Conservation (phyloP, 257 asterid species). For the Solanum dulcamara region DNA sequence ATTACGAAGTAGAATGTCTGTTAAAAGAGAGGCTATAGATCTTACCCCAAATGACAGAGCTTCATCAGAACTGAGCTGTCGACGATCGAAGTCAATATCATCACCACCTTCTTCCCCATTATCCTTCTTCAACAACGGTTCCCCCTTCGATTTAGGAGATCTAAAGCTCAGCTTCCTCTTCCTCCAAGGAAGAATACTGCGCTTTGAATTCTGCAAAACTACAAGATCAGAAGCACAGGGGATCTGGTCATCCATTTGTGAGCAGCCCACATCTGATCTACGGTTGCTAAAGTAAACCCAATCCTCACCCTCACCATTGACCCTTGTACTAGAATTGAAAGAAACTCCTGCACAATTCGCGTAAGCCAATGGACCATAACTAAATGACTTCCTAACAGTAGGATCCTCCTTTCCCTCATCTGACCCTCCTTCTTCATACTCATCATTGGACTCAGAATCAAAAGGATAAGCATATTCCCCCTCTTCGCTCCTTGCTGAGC, state of each 20-base stretch:
- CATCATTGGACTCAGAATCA: slow-evolving; percentile 66
- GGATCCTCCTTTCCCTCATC: slow-evolving; percentile 54
- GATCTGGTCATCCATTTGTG: slow-evolving; percentile 26
- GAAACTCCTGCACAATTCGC: slow-evolving; percentile 69
- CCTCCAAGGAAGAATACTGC: slow-evolving; percentile 93
- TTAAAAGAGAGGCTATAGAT: background rate
- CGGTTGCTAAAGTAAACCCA: slow-evolving; percentile 89
- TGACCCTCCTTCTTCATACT: slow-evolving; percentile 64
- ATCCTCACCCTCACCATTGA: slow-evolving; percentile 54
- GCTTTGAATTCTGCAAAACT: slow-evolving; percentile 37
- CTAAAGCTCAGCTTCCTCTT: slow-evolving; percentile 82
- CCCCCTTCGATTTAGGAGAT: slow-evolving; percentile 89
- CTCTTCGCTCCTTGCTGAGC: slow-evolving; percentile 75
- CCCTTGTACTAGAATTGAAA: slow-evolving; percentile 36
- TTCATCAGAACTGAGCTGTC: slow-evolving; percentile 91
- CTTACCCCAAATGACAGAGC: slow-evolving; percentile 65
- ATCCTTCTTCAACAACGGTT: slow-evolving; percentile 82
- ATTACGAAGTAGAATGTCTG: background rate
- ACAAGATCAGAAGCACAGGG: slow-evolving; percentile 32
- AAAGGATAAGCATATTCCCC: slow-evolving; percentile 74
- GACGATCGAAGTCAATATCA: slow-evolving; percentile 84
- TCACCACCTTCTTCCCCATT: slow-evolving; percentile 98
- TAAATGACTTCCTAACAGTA: slow-evolving; percentile 67
- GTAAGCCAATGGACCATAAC: slow-evolving; percentile 76
- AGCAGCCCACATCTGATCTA: slow-evolving; percentile 58